Conservation (phyloP, 2,329 filamentous ascomycete species). For the Sporothrix mexicana region DNA sequence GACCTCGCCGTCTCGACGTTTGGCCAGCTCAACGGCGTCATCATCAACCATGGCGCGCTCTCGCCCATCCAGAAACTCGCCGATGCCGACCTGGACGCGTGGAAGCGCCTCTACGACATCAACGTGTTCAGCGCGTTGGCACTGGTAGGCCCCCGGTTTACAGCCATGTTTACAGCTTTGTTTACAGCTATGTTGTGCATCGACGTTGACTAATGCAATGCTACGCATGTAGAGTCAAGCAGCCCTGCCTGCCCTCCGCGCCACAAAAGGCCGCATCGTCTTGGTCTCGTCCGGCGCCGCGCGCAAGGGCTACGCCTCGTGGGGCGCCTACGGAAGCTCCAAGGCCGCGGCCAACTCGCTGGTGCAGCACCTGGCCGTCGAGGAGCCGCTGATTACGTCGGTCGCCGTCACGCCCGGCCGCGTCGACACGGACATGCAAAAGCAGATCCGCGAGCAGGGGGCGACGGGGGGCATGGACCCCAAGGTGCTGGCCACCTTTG, state of each 20-base stretch:
- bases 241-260: constrained; percentile 70
- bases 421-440: constrained; percentile 90
- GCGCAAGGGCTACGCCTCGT: constrained; percentile 67
- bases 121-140: constrained; percentile 87
- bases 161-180: too few species aligned
- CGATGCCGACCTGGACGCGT: constrained; percentile 72
- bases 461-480: constrained; percentile 58
- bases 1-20: constrained; percentile 70
- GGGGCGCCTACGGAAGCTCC: constrained; percentile 81
- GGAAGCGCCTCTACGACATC: constrained; percentile 76
- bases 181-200: too few species aligned
- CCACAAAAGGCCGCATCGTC: constrained; percentile 72
- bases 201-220: background rate
- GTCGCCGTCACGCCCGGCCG: constrained; percentile 78
- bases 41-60: constrained; percentile 87
- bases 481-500: constrained; percentile 70
- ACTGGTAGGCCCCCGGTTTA: constrained; percentile 61
- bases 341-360: constrained; percentile 87
- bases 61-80: constrained; percentile 74
- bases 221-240: constrained; percentile 65
- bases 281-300: constrained; percentile 83
- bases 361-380: constrained; percentile 71
- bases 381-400: constrained; percentile 77
- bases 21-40: constrained; percentile 76
- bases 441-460: constrained; percentile 69